These are phyloP conservation scores for Hippophae gyantsensis DNA, from an alignment of 306 rosid genomes.

Conservation along the genomic window DNA sequence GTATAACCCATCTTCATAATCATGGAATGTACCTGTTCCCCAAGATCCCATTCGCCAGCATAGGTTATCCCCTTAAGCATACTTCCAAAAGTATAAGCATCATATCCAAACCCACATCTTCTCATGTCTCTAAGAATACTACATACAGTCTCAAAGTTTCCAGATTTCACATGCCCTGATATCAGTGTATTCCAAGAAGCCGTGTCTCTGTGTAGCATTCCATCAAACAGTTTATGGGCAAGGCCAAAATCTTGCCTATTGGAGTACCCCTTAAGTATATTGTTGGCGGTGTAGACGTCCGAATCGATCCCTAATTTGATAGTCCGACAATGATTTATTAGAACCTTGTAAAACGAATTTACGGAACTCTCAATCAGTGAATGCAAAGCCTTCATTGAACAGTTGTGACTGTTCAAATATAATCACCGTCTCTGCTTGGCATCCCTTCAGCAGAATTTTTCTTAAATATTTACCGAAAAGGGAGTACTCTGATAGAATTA, in stretches of 20 bases:
- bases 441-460: not conserved
- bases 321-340: conserved; percentile 41
- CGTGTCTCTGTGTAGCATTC: conserved; percentile 49
- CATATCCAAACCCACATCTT: conserved; percentile 28
- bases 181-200: conserved; percentile 83
- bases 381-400: conserved; percentile 42
- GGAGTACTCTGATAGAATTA: no score
- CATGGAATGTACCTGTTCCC: conserved; percentile 55
- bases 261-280: conserved; percentile 33
- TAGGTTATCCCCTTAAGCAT: conserved; percentile 50
- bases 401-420: not conserved
- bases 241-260: conserved; percentile 25
- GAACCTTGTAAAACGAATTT: conserved; percentile 24
- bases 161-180: conserved; percentile 35
- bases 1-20: conserved; percentile 44
- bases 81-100: conserved; percentile 70
- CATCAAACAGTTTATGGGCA: conserved; percentile 51
- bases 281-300: conserved; percentile 52
- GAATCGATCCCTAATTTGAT: conserved; percentile 43
- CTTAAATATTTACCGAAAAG: no score
- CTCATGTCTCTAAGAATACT: conserved; percentile 39
- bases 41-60: conserved; percentile 25
- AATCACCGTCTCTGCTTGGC: not conserved
- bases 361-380: conserved; percentile 23
- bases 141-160: conserved; percentile 30